A percentile compares a stretch with the other conserved stretches of the same genome.
These are phyloP conservation scores for Paraphoma sp. DNA, from an alignment of 2,329 filamentous ascomycete genomes.

Conservation along the genomic window DNA sequence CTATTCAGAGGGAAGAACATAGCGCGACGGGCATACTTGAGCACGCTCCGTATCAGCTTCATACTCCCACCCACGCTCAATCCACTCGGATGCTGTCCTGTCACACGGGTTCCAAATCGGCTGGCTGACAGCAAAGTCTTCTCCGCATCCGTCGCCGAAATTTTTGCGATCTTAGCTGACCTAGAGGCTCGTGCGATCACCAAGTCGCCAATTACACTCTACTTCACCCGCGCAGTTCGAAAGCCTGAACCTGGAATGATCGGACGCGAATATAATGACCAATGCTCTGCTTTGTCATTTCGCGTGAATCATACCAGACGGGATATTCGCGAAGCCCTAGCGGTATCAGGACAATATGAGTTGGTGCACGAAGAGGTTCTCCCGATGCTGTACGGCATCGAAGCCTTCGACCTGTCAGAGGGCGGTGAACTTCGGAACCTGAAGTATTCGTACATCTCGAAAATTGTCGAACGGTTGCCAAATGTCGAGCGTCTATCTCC, in stretches of 20 bases:
- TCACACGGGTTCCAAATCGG: conserved; percentile 1
- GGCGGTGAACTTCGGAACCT: neutral
- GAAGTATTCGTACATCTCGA: neutral
- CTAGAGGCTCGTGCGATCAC: neutral
- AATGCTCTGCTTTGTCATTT: too few relatives aligned
- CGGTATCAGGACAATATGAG: conserved; percentile 3
- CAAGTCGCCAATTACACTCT: neutral
- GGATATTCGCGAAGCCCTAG: neutral
- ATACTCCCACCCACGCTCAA: conserved; percentile 3
- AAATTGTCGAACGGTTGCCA: conserved; percentile 1
- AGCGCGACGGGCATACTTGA: conserved; percentile 3
- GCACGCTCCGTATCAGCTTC: neutral
- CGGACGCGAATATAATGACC: too few relatives aligned
- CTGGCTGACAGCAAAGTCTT: conserved; percentile 7
- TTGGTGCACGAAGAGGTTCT: neutral
- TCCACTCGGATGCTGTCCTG: conserved; percentile 5
- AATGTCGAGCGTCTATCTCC: neutral
- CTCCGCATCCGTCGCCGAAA: conserved; percentile 4
- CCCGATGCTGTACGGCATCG: neutral
- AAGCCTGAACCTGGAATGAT: too few relatives aligned
- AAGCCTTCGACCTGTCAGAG: neutral
- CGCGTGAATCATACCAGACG: neutral
- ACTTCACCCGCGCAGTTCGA: neutral
- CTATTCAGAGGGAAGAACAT: conserved; percentile 7
- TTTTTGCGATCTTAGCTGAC: conserved; percentile 4